Base-by-base conservation (phyloP, 768 basidiomycete species). In the Pulveroboletus sp. region DNA sequence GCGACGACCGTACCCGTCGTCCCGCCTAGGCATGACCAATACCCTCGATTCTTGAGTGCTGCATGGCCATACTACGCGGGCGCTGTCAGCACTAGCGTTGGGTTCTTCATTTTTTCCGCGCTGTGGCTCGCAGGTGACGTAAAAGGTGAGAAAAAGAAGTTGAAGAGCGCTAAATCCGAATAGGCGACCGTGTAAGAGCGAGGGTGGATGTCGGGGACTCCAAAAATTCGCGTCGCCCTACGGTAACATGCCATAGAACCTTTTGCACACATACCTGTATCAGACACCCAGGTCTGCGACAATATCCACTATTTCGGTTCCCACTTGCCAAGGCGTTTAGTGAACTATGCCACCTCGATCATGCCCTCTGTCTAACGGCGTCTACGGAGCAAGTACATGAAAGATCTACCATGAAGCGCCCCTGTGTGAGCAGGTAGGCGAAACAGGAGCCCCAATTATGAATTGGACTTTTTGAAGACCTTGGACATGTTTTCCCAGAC, bases 41-140 rank as follows among this genome's bases (percentile, higher is more conserved):
- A 97, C 67, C 91, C 93, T 5, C 83, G 96, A 26, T 99, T 96
- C 81, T 78, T 99, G 59, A 85, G 83, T 40, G 93, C 93, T 3
- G 96, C 96, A 7, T 93, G 88, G 89, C 95, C 96, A 0, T 99
- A 95, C 66, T 99, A 99, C 57, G 75, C 77, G 0, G 90, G 93
- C 32, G 91, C 94, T 7, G 81, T 94, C 62, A 92, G 89, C 72
- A 94, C 92, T 0, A 87, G 86, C 57, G 67, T 82, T 2, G 91
- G 81, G 0, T 96, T 96, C 71, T 71, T 95, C 60, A 55, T 93
- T 15, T 99, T 99, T 70, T 84, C 85, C 10, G 80, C 82, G 0
- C 63, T 95, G 18, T 99, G 93, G 91, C 72, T 96, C 33, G 83
- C 86, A 14, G 91, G 88, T 18, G 91, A 92, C 43, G 79, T 79